Base-by-base conservation (phyloP, 2,329 filamentous ascomycete genomes). In the Arthrobotrys megalospora region DNA sequence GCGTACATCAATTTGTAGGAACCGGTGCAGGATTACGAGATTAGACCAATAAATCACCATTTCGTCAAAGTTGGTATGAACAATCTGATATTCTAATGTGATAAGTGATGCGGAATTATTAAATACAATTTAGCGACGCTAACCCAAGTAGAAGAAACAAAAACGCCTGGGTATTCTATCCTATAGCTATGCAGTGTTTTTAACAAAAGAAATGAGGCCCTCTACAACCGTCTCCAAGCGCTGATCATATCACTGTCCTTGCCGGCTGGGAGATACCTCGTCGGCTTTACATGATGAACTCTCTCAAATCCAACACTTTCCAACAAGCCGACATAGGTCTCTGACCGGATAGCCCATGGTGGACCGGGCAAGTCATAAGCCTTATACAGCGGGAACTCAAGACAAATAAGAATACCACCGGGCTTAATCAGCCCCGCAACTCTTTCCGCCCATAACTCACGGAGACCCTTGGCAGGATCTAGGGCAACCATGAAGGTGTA, bases 401-500 rank as follows among this genome's bases (percentile, higher is more conserved):
- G 81, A 70, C 84, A 86, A 12, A 86, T 80, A 5, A 86, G 80
- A 0, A 83, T 70, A 0, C 84, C 84, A 3, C 79, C 79, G 0
- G 81, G 80, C 0, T 79, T 71, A 0, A 85, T 72, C 11, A 85
- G 80, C 1, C 82, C 80, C 1, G 76, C 76, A 83, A 89, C 88
- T 68, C 88, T 85, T 70, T 83, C 83, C 11, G 89, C 87, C 89
- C 89, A 91, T 19, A 82, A 82, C 1, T 87, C 85, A 16, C 89
- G 87, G 68, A 86, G 84, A 21, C 70, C 70, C 24, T 68, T 68
- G 1, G 85, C 83, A 0, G 86, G 87, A n/a, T 88, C 88, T 0
- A 91, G 85, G 28, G 90, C 89, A 81, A 88, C 90, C 76, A 91
- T 86, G 82, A 91, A 91, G 82, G 84, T 86, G 80, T 85, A 85